Percentiles rank a stretch among this genome's conserved stretches.
phyloP scores from a whole-genome alignment of 192 early-diverging fungal species.

The Coemansia sp. region DNA sequence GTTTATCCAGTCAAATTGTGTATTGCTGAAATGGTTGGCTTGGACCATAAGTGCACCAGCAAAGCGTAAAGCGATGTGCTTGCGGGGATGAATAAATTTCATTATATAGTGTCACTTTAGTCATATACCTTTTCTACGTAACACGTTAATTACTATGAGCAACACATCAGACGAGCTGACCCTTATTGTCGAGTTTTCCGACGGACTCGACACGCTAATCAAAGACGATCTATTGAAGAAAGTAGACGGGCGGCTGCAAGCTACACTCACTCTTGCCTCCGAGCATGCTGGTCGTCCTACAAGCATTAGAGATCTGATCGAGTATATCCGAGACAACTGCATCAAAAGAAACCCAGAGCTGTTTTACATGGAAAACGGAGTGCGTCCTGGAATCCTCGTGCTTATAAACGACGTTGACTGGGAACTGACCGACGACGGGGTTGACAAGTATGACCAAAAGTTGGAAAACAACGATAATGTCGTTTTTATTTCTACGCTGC shows the following conservation, averaged over 20 bases:
- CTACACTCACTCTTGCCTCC: neutral
- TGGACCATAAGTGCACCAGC: neutral
- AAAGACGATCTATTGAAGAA: conserved; percentile 60
- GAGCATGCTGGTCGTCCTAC: conserved; percentile 12
- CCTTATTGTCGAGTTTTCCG: conserved; percentile 54
- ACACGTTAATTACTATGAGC: neutral
- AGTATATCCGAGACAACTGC: conserved; percentile 64
- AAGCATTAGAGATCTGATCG: conserved; percentile 68
- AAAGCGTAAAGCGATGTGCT: too few relatives aligned
- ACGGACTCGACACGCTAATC: conserved; percentile 93
- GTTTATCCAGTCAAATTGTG: neutral
- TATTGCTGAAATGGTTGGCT: neutral
- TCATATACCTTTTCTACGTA: too few relatives aligned
- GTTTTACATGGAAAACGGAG: conserved; percentile 76
- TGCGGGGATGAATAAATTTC: too few relatives aligned
- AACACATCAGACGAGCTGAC: neutral
- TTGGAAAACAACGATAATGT: conserved; percentile 76
- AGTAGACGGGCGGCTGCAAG: neutral
- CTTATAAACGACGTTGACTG: conserved; percentile 94
- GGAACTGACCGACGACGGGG: conserved; percentile 85
- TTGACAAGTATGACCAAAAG: conserved; percentile 80
- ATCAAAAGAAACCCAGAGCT: conserved; percentile 74
- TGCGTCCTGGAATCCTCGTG: conserved; percentile 93
- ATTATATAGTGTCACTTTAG: too few relatives aligned
- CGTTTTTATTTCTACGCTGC: conserved; percentile 96